Base-by-base conservation (phyloP, 2,329 filamentous ascomycete species). In the Beauveria sp. region DNA sequence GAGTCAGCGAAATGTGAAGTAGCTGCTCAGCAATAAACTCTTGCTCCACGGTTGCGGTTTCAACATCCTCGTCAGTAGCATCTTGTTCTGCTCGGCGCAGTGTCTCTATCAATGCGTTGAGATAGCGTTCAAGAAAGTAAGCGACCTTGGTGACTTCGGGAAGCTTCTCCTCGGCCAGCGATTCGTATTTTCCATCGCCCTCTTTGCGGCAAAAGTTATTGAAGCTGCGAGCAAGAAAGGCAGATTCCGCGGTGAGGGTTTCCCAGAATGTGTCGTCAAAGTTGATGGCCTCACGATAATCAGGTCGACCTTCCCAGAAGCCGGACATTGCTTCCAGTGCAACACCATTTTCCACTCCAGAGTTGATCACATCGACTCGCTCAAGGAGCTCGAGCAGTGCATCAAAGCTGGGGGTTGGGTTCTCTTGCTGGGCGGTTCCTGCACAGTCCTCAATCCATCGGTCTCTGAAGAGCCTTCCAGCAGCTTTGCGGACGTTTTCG, bases 381-480 rank as follows among this genome's bases (percentile, higher is more conserved):
- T 99, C 94, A 5, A 99, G 80, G 0, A 99, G 82, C 72, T 99
- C 94, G 3, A 94, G 82, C 6, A 99, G 79, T 0, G 89, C 92
- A n/a, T 93, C 88, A 10, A 94, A 83, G 63, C 82, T 93, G 0
- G 90, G 89, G 1, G 82, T 80, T 1, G 83, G 80, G 44, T 84
- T 84, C 20, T 80, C 79, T 54, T 84, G 83, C 43, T 86, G 82
- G 8, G 81, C 78, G 1, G 83, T 80, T 2, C 88, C 88, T 6
- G 90, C 92, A 68, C 92, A 97, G 70, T 97, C 91, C 70, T 97
- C 93, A 63, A 99, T 93, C 94, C 94, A 99, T n/a, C 91, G 85
- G 70, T 97, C 92, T 63, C 89, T 86, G 76, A 99, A 99, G 7
- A 97, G 80, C 51, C 90, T 88, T 8, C 90, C 91, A 3, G 94